phyloP scores from a whole-genome alignment of 257 asterid genomes.

The Vinca minor region DNA sequence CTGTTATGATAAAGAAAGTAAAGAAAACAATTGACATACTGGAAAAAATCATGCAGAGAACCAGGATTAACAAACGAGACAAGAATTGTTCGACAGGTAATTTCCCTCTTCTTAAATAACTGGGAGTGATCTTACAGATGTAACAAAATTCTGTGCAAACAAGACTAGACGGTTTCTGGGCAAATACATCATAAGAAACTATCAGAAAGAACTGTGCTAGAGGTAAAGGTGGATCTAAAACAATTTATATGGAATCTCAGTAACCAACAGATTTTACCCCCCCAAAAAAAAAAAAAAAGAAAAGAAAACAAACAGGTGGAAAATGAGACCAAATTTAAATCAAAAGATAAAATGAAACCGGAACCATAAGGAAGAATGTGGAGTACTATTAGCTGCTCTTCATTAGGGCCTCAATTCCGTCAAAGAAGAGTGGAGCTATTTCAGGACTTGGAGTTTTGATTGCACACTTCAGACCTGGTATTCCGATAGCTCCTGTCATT shows the following conservation, averaged over 20 bases:
- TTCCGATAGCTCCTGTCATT: slow-evolving; percentile 64
- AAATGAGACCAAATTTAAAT: slow-evolving; percentile 15
- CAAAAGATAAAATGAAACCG: slow-evolving; percentile 2
- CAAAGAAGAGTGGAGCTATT: slow-evolving; percentile 85
- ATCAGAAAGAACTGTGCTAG: not conserved
- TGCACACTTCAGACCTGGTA: slow-evolving; percentile 89
- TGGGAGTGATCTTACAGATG: slow-evolving; percentile 4
- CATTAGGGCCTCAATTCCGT: slow-evolving; percentile 62
- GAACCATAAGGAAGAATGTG: not conserved
- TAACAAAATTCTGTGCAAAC: slow-evolving; percentile 14
- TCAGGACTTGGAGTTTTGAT: slow-evolving; percentile 79
- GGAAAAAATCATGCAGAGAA: not conserved
- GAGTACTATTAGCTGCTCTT: slow-evolving; percentile 20
- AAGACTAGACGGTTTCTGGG: slow-evolving; percentile 9
- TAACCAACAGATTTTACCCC: slow-evolving; percentile 15
- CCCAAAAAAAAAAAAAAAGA: not conserved
- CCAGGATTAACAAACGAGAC: not conserved
- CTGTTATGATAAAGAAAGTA: too few relatives aligned
- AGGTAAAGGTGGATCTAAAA: slow-evolving; percentile 3
- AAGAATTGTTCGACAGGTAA: not conserved
- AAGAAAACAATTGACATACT: not conserved
- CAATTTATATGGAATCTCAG: not conserved
- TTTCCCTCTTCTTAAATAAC: slow-evolving; percentile 3
- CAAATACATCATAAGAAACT: not conserved
- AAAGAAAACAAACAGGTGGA: slow-evolving; percentile 2